These are phyloP conservation scores for Fusarium marasasianum DNA, from an alignment of 2,329 filamentous ascomycete species.

Conservation along the genomic window DNA sequence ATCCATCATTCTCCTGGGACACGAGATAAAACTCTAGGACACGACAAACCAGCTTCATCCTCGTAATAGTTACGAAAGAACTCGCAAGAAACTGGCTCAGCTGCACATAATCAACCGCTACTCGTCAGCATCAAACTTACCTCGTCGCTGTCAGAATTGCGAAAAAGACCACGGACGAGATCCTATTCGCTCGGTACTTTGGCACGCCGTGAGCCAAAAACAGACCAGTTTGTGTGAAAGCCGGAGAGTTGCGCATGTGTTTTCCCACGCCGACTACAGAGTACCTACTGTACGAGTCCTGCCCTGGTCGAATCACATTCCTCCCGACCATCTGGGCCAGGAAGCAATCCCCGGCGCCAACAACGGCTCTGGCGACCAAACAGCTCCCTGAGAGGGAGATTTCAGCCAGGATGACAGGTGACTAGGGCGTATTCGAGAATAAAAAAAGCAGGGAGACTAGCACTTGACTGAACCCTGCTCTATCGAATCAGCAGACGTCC, in stretches of 20 bases:
- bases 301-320: slow-evolving; percentile 42
- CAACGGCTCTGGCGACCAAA: slow-evolving; percentile 37
- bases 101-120: slow-evolving; percentile 16
- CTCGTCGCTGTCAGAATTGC: slow-evolving; percentile 29
- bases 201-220: slow-evolving; percentile 30
- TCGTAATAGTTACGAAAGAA: slow-evolving; percentile 12
- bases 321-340: slow-evolving; percentile 44
- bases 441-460: slow-evolving; percentile 38
- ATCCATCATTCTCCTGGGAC: neutral
- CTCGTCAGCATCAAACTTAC: slow-evolving; percentile 34
- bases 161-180: slow-evolving; percentile 16
- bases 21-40: neutral
- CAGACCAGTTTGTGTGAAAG: slow-evolving; percentile 12
- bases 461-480: slow-evolving; percentile 14
- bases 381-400: slow-evolving; percentile 35
- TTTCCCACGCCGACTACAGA: slow-evolving; percentile 12
- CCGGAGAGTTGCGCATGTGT: slow-evolving; percentile 26
- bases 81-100: neutral
- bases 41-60: slow-evolving; percentile 19
- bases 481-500: slow-evolving; percentile 33
- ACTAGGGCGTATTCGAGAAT: slow-evolving; percentile 41
- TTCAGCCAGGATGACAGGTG: slow-evolving; percentile 29
- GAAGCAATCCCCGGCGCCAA: slow-evolving; percentile 42
- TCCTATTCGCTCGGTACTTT: slow-evolving; percentile 43
- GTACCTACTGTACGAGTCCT: neutral